Conservation (phyloP, 805 yeast genomes). For the Tetrapisispora arboricola region DNA sequence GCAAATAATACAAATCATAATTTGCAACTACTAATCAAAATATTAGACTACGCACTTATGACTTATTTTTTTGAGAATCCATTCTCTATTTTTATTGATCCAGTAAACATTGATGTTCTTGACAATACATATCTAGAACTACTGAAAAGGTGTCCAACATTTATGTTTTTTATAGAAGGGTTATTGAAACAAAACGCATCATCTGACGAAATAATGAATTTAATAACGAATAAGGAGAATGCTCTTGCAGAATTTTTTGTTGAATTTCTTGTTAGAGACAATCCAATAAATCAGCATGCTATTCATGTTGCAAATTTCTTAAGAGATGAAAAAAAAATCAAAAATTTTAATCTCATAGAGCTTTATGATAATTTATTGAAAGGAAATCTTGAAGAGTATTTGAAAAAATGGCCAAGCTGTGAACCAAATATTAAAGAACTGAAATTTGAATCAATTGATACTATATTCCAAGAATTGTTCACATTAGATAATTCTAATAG, state of each 20-base stretch:
- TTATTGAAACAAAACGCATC: constrained; percentile 21
- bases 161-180: constrained; percentile 27
- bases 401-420: constrained; percentile 22
- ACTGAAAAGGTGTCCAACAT: constrained; percentile 26
- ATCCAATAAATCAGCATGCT: constrained; percentile 27
- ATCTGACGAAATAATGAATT: constrained; percentile 17
- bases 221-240: constrained; percentile 18
- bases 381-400: constrained; percentile 16
- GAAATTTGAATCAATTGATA: constrained; percentile 24
- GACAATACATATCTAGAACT: constrained; percentile 21
- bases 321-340: constrained; percentile 17
- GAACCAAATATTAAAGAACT: constrained; percentile 11
- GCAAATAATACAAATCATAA: constrained; percentile 26
- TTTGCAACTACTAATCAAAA: constrained; percentile 23
- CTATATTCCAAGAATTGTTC: constrained; percentile 27
- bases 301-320: constrained; percentile 19
- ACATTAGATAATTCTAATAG: constrained; percentile 27
- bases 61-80: constrained; percentile 28
- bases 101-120: constrained; percentile 22
- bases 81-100: constrained; percentile 28
- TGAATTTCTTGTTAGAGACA: constrained; percentile 27
- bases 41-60: constrained; percentile 28
- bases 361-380: constrained; percentile 22
- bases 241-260: constrained; percentile 24
- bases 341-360: constrained; percentile 25